Evolutionary conservation across 805 yeast genomes (phyloP), one percentile per base, ranked within the genome.

Genomic region (Yamadazyma sp.): DNA sequence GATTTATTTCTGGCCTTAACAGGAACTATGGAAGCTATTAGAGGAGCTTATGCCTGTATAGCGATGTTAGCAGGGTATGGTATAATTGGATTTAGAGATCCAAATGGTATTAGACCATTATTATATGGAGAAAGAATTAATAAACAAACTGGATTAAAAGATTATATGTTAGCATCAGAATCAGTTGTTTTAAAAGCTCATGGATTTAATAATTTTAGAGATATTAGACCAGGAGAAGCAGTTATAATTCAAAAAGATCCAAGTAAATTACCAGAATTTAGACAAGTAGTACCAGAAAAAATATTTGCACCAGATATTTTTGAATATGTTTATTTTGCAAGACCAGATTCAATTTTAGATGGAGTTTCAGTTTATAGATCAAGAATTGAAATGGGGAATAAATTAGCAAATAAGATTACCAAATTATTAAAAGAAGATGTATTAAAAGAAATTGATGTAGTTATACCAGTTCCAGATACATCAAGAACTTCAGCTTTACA

Each of bases 41-140:
- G 95, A 57, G 98, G 98, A 45, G 98, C 96, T n/a, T 93, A 87
- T 58, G 97, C 98, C 1, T 88, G 96, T 66, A 79, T 82, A 31
- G 94, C 94, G 36, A 79, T 93, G 84, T 70, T 93, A 40, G 98
- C 98, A 2, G 98, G 98, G 30, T 93, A 82, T 62, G 98, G 96
- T 30, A 55, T 93, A 42, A 79, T 93, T 53, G 98, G 97, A 0
- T 93, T 93, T 70, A 78, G 98, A 62, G 98, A 93, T 63, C 96
- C 98, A 22, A 82, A 91, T 55, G 98, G 98, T 44, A 86, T 93
- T 49, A 78, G 98, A 56, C 98, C 98, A 3, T 68, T 91, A 36
- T 70, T 88, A 23, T 76, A 77, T 47, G 98, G 98, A 39, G 91
- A 85, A 63, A 78, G 98, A 52, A 51, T 60, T 27, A 78, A 78